phyloP scores from a whole-genome alignment of 2,329 filamentous ascomycete species.

The Gremmenia infestans region DNA sequence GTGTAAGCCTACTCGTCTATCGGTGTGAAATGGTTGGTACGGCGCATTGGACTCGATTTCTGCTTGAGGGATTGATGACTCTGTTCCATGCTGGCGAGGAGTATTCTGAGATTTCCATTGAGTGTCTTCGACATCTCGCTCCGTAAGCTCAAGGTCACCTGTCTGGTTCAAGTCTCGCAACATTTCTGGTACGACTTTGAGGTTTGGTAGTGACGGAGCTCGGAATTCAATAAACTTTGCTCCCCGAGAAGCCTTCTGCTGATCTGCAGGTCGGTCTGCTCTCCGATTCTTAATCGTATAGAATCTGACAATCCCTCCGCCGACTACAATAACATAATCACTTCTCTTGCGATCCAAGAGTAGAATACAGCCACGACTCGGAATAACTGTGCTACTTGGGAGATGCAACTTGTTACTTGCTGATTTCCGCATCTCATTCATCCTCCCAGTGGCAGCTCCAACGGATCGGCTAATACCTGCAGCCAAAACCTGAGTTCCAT shows the following conservation, averaged over 20 bases:
- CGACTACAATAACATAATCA: conserved; percentile 59
- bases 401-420: conserved; percentile 71
- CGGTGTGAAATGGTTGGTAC: conserved; percentile 94
- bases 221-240: conserved; percentile 51
- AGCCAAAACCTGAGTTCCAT: conserved; percentile 68
- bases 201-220: conserved; percentile 58
- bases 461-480: conserved; percentile 70
- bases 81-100: conserved; percentile 39
- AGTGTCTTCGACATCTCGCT: conserved; percentile 24
- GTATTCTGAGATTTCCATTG: conserved; percentile 36
- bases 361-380: conserved; percentile 55
- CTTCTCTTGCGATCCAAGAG: conserved; percentile 61
- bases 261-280: conserved; percentile 48
- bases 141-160: conserved; percentile 25
- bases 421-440: conserved; percentile 67
- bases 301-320: conserved; percentile 60
- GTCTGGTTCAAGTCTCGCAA: conserved; percentile 50
- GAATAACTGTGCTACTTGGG: conserved; percentile 49
- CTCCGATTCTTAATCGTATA: conserved; percentile 44
- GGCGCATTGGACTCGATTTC: conserved; percentile 95
- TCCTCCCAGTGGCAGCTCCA: conserved; percentile 62
- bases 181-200: conserved; percentile 50
- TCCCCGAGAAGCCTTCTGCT: conserved; percentile 47
- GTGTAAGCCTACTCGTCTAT: conserved; percentile 74
- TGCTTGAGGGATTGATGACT: conserved; percentile 65